Evolutionary conservation across 2,329 filamentous ascomycete species (phyloP), one percentile per base, ranked within the genome.

Genomic region (Allantophomopsis cytisporea): DNA sequence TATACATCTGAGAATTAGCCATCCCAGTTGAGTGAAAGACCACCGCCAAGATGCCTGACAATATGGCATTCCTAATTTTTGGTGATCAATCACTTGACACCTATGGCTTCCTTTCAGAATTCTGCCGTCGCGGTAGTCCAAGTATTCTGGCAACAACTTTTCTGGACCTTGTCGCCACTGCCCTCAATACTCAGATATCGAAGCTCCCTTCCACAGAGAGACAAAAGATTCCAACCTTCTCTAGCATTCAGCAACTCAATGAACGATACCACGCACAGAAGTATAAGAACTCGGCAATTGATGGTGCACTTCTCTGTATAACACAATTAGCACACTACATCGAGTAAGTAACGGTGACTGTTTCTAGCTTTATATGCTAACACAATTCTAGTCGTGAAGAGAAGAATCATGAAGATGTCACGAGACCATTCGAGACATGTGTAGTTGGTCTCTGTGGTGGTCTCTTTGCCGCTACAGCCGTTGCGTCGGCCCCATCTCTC

Each of bases 61-160:
- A 64, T 53, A 60, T 69, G 57, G 62, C 64, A 39, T 71, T 68
- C 55, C 69, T 80, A 56, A 70, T 83, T 45, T 81, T 83, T 54
- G 78, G 78, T 61, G 79, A 83, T 54, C 79, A 83, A 60, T 82
- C 78, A 43, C 67, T 76, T 50, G 75, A 80, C 56, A 77, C 77
- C 50, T 73, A 80, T 54, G 63, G 62, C 48, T 74, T 80, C 47
- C 60, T 83, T 44, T 70, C 74, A 38, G 62, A 68, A 42, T 68
- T 71, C 49, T 67, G 60, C 51, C 63, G 63, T 39, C 56, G 60
- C 44, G 59, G 59, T 31, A 58, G 62, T 44, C 62, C 62, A 28
- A 65, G 68, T 47, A 53, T 68, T 36, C 64, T 80, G 18, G 66
- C 80, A 37, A 68, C 65, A 49, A 72, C 70, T 36, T 83, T 83